Evolutionary conservation across 306 rosid genomes (phyloP).

Genomic region (Astragalus glycyphyllos): DNA sequence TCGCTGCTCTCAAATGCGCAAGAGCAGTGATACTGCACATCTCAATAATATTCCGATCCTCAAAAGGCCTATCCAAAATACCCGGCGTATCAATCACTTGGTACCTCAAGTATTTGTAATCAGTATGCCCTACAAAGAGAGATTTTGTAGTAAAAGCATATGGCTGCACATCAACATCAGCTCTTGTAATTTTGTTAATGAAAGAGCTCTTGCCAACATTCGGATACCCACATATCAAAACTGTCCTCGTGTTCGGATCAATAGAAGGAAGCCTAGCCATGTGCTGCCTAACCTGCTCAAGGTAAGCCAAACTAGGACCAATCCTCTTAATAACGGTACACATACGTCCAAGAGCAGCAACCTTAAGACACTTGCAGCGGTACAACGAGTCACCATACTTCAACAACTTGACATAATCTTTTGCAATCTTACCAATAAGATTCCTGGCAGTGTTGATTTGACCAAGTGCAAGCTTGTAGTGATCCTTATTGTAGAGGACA

Average conservation of each 20-base stretch:
- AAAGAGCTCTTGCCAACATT: constrained; percentile 95
- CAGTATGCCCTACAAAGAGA: constrained; percentile 88
- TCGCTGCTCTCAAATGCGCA: constrained; percentile 89
- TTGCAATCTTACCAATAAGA: constrained; percentile 76
- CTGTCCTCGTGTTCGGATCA: constrained; percentile 78
- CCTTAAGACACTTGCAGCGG: constrained; percentile 80
- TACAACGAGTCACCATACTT: constrained; percentile 89
- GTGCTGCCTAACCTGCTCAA: constrained; percentile 89
- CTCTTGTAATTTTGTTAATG: constrained; percentile 88
- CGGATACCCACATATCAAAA: constrained; percentile 89
- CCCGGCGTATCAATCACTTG: constrained; percentile 94
- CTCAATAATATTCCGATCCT: constrained; percentile 89
- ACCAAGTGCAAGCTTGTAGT: constrained; percentile 95
- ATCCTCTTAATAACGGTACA: constrained; percentile 88
- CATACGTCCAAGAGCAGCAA: constrained; percentile 95
- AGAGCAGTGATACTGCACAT: constrained; percentile 95
- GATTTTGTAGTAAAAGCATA: constrained; percentile 94
- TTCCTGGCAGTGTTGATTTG: constrained; percentile 89
- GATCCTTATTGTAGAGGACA: constrained; percentile 89
- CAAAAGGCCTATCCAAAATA: constrained; percentile 90
- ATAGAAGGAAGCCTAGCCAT: constrained; percentile 93
- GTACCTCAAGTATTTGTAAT: constrained; percentile 82
- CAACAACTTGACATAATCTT: constrained; percentile 77
- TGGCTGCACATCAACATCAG: constrained; percentile 93
- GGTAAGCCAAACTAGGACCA: constrained; percentile 88